Evolutionary conservation across 306 rosid species (phyloP).

Genomic region (Malus fusca): DNA sequence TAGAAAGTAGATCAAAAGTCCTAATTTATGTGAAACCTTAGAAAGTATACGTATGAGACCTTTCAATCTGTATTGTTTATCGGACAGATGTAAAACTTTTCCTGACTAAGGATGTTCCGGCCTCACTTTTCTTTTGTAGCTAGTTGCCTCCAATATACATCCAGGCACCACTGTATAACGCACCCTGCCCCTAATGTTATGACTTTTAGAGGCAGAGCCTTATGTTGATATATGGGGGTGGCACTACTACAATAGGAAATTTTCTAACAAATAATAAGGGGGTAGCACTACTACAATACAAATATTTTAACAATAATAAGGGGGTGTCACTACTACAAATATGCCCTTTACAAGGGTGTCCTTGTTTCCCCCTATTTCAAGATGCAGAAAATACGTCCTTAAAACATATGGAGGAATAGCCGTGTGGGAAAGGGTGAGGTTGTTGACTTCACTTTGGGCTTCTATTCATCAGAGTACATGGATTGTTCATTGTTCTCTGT

Average conservation of each 20-base stretch:
- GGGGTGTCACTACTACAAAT: too few relatives aligned
- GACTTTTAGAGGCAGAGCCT: not conserved
- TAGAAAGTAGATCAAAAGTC: not conserved
- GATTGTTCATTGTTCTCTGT: too few relatives aligned
- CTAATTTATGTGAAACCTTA: not conserved
- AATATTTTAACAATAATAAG: too few relatives aligned
- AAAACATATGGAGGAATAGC: too few relatives aligned
- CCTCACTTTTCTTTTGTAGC: not conserved
- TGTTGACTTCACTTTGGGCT: too few relatives aligned
- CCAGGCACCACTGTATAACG: not conserved
- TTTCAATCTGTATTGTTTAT: not conserved
- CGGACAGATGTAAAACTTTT: not conserved
- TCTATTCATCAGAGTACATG: too few relatives aligned
- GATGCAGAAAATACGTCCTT: too few relatives aligned
- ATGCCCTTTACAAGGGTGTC: too few relatives aligned
- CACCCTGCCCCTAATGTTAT: not conserved
- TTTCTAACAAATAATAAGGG: not conserved
- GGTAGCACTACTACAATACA: not conserved
- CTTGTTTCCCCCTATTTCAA: too few relatives aligned
- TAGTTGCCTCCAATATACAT: not conserved
- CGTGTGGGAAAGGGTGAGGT: too few relatives aligned
- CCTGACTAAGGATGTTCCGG: not conserved
- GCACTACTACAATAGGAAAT: not conserved
- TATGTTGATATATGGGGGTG: not conserved
- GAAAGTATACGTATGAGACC: not conserved